Evolutionary conservation across 345 rosid genomes (phyloP), one percentile per base, ranked within the genome.

Genomic region (Salix exigua): DNA sequence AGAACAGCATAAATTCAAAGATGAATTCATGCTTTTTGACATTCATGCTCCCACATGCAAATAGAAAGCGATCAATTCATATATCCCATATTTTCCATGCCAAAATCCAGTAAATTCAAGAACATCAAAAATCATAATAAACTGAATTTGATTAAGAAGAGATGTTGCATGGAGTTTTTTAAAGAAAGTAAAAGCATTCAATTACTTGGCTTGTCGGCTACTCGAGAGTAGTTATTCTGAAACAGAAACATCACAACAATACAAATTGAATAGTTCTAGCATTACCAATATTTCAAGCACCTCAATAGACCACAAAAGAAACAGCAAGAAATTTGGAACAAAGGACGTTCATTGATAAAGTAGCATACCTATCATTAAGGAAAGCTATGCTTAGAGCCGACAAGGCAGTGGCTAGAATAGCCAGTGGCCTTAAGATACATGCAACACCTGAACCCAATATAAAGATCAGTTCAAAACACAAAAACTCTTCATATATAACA

Each of bases 301-400:
- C 19, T 16, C 33, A 10, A 33, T 7, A 12, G 19, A 38, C 46
- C 25, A 48, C 3, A 8, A 8, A 53, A 16, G 40, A 25, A 14
- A 40, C 18, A 58, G 6, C 12, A 58, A 21, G 19, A 33, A 71
- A 71, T 10, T 13, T 13, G 51, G 1, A 35, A 18, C 40, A 23
- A 1, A 21, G 21, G 51, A 23, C 33, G 30, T 13, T 31, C 9
- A 26, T 31, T 13, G 53, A 9, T 8, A 14, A 71, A 67, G n/a
- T 17, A 75, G 42, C 75, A 33, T 76, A 92, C 98, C 99, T 96
- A 81, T 96, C 99, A 84, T 96, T 96, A 60, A 96, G 88, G 81
- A 90, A 87, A 25, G 93, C 92, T 2, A 96, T 84, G 85, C 87
- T 86, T 11, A 96, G 78, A 9, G 92, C 90, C 11, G 98, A 87